phyloP scores from a whole-genome alignment of 1,284 basidiomycete species.

The Austropuccinia psidii region DNA sequence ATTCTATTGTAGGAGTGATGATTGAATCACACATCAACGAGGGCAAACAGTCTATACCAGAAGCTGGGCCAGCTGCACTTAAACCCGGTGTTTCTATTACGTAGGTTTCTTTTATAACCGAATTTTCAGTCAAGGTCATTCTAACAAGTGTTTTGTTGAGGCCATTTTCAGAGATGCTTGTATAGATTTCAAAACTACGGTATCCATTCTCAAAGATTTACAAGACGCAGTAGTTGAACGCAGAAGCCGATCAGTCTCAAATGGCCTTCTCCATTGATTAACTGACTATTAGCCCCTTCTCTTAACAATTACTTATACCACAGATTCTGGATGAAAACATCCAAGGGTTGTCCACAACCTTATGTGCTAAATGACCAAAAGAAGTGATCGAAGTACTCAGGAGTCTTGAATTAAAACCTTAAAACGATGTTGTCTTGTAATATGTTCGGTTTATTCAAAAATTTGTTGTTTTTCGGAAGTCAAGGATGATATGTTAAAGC shows the following conservation, averaged over 20 bases:
- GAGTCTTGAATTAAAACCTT: too few relatives aligned
- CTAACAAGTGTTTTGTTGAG: not conserved
- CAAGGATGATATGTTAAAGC: too few relatives aligned
- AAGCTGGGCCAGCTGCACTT: constrained; percentile 64
- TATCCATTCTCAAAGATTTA: constrained; percentile 46
- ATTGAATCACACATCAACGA: constrained; percentile 89
- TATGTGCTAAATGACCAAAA: too few relatives aligned
- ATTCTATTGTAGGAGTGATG: constrained; percentile 96
- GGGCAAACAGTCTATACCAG: constrained; percentile 73
- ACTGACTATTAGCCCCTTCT: not conserved
- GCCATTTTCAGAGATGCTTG: constrained; percentile 54
- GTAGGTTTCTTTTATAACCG: constrained; percentile 79
- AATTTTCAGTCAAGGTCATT: not conserved
- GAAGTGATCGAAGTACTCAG: too few relatives aligned
- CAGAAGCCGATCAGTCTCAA: not conserved
- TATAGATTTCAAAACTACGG: constrained; percentile 78
- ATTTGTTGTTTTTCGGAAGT: too few relatives aligned
- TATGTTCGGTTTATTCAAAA: too few relatives aligned
- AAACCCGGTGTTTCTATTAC: constrained; percentile 50
- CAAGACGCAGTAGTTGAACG: constrained; percentile 18
- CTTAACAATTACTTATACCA: not conserved
- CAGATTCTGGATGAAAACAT: too few relatives aligned
- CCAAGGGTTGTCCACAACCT: too few relatives aligned
- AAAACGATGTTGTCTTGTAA: too few relatives aligned
- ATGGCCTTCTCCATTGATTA: not conserved